Evolutionary conservation across 805 yeast species (phyloP), one percentile per base, ranked within the genome.

Genomic region (Priceomyces haplophilus): DNA sequence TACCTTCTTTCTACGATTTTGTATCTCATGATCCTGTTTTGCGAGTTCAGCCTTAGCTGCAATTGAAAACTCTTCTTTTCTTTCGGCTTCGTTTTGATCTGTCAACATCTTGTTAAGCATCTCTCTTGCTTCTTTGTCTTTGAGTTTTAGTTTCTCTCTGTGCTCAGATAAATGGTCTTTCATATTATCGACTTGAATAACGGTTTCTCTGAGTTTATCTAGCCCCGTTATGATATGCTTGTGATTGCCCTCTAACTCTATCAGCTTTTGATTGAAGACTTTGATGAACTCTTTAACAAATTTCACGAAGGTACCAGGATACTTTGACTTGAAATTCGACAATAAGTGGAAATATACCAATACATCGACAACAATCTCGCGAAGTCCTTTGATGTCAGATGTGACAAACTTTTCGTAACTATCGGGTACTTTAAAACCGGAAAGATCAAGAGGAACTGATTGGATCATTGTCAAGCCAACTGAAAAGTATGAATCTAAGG

Each of bases 21-120:
- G 67, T 4, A 91, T 78, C 41, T 77, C 79, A 2, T 56, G 55
- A 41, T 88, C 91, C 51, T 88, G 95, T 29, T 69, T 72, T 23
- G 75, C 80, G 24, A 91, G 67, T 4, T 88, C 82, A 13, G 72
- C 75, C 52, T 85, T 87, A 8, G 91, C 84, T 38, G 80, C 85
- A 3, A 85, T 65, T 0, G 96, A 87, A 6, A 93, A 89, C 46
- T 86, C 96, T 45, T 85, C 85, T 51, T 85, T 88, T 49, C 96
- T 72, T 58, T 91, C 98, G 0, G 97, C 91, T 52, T 88, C 96
- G 55, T 87, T 88, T 57, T 91, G 98, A 34, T 88, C 95, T 1
- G 73, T 63, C 11, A 91, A 73, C 86, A 91, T 88, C 42, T 69
- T 78, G 53, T 82, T 79, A 32, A 91, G 72, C 74, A 88, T 85